Evolutionary conservation across 2,329 filamentous ascomycete genomes (phyloP), one percentile per base, ranked within the genome.

Genomic region (Pseudomassariella vexata): DNA sequence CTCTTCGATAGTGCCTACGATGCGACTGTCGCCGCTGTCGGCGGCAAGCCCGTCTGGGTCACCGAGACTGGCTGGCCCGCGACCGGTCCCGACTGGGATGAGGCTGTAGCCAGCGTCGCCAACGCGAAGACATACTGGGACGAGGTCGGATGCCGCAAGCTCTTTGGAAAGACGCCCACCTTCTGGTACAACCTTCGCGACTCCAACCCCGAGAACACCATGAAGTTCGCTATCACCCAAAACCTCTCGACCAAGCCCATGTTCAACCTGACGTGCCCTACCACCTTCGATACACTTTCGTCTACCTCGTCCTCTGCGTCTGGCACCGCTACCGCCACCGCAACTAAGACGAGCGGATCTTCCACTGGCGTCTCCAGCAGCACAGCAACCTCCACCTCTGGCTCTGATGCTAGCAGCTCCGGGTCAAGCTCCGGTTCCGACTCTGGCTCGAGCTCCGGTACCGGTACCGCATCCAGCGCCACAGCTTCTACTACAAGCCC

Each of bases 51-150:
- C 40, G 65, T 79, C 46, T 76, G 76, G 69, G 62, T 79, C 28
- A 76, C 73, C 14, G 77, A 82, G 66, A 79, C 74, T 9, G 78
- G 79, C 47, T 83, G 77, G 78, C 79, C 79, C 30, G 61, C 65
- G 30, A 57, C 52, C 21, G 79, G 79, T 23, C 50, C 61, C 9
- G 60, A 62, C 30, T 70, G 67, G 57, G 74, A 75, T 32, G 44
- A 68, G 53, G 78, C 72, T 32, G 65, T 69, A 8, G 52, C 79
- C 29, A 71, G 63, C 40, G 55, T 70, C 19, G 54, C 62, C 19
- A 82, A 82, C 51, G 74, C 78, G 39, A 66, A 77, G 62, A 65
- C 61, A 41, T 84, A 78, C 66, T 84, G 77, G 75, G 58, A 68
- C 31, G 59, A 70, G 22, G 60, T 82, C 39, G 79, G 68, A 32